Evolutionary conservation across 2,329 filamentous ascomycete species (phyloP), one percentile per base, ranked within the genome.

Genomic region (Thermothelomyces thermophilus): DNA sequence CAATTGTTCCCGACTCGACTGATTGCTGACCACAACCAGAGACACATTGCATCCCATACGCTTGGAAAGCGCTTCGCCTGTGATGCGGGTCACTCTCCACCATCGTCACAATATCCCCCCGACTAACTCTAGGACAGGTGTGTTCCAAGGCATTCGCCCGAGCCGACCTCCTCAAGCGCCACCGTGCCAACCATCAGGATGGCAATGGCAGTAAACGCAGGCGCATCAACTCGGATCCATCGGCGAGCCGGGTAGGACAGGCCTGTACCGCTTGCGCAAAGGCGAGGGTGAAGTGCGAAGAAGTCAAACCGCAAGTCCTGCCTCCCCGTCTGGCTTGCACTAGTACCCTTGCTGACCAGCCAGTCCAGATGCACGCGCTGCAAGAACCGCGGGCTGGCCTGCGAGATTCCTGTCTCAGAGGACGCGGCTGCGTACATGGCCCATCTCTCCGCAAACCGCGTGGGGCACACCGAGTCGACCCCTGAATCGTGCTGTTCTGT

Each of bases 221-320:
- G 31, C 69, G 73, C 11, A 70, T 70, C 44, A 68, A 69, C 37
- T 62, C 71, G 1, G 71, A 71, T 1, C 70, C 72, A 3, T 70
- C 67, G 14, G 66, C 71, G 2, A 70, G 72, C 17, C 73, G 76
- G 11, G 76, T 79, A 10, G 73, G 71, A 9, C 74, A 77, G 55
- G 76, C 76, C 13, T 79, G 76, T 55, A 69, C 70, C 20, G 64
- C 72, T 9, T 79, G 76, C 54, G 75, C 76, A 3, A 61, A 69
- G 16, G 75, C 76, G 10, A 68, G 76, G 17, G 73, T 79, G 39
- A 79, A 78, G 56, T 79, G 76, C 53, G 74, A 77, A 53, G 76
- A 79, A 50, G 60, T 66, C 19, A 79, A 79, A 62, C 76, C 76
- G 28, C 48, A 51, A 51, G 58, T 54, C 36, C 30, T 9, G 13